These are phyloP conservation scores for Hypsizygus marmoreus DNA, from an alignment of 768 basidiomycete species.

Conservation along the genomic window DNA sequence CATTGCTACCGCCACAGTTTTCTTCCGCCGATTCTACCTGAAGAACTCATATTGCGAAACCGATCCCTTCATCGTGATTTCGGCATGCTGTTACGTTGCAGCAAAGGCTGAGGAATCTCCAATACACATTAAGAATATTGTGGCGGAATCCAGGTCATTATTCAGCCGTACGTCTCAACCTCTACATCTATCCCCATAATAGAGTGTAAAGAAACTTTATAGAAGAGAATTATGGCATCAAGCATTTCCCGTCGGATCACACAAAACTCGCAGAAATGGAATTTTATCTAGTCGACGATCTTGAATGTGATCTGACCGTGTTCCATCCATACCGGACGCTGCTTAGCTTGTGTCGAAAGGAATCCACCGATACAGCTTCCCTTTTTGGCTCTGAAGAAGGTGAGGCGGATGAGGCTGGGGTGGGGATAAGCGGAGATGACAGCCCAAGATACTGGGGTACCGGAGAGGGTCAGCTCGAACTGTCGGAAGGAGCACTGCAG, in stretches of 20 bases:
- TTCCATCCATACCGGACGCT: constrained; percentile 96
- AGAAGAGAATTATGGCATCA: constrained; percentile 72
- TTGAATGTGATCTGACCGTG: constrained; percentile 91
- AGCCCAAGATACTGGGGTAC: constrained; percentile 79
- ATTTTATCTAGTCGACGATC: constrained; percentile 95
- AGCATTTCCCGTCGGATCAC: constrained; percentile 85
- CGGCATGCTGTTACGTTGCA: constrained; percentile 94
- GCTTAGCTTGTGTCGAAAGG: constrained; percentile 71
- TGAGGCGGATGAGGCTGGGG: constrained; percentile 60
- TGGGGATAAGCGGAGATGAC: constrained; percentile 46
- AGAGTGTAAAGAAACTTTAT: not conserved
- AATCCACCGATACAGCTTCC: constrained; percentile 39
- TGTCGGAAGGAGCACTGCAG: constrained; percentile 78
- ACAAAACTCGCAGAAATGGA: constrained; percentile 98
- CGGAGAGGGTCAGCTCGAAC: constrained; percentile 75
- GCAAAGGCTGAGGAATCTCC: constrained; percentile 98
- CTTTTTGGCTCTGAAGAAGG: constrained; percentile 44
- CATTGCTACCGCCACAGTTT: constrained; percentile 92
- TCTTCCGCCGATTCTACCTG: constrained; percentile 95
- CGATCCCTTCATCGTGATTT: constrained; percentile 89
- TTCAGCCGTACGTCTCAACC: constrained; percentile 61
- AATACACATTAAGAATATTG: constrained; percentile 90
- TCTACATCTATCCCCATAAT: not conserved
- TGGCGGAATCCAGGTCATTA: constrained; percentile 75
- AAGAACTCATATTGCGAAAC: constrained; percentile 97